Evolutionary conservation across 1,139 yeast species (phyloP).

Genomic region (Blastobotrys apis): DNA sequence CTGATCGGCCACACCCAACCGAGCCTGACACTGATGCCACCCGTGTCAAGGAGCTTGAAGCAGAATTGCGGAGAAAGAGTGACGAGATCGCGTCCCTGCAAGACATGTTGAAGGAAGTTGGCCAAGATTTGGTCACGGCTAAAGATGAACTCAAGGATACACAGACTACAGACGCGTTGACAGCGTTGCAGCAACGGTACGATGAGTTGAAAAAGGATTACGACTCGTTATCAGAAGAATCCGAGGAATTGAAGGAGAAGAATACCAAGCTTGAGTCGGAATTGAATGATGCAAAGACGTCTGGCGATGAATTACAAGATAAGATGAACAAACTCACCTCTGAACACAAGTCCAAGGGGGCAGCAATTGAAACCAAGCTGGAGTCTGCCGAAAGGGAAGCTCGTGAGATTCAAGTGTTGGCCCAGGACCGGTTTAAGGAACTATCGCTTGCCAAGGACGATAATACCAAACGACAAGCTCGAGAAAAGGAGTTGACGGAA

Average conservation of each 20-base stretch:
- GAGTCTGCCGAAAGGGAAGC: conserved; percentile 9
- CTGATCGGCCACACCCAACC: neutral
- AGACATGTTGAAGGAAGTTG: conserved; percentile 70
- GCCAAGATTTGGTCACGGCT: conserved; percentile 62
- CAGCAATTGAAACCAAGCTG: conserved; percentile 1
- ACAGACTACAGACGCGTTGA: neutral
- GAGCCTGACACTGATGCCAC: neutral
- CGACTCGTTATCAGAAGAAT: conserved; percentile 4
- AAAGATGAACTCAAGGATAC: conserved; percentile 18
- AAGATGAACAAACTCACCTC: conserved; percentile 2
- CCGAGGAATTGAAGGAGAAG: conserved; percentile 1
- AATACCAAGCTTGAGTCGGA: conserved; percentile 4
- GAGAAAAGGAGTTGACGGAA: conserved; percentile 4
- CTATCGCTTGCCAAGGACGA: conserved; percentile 6
- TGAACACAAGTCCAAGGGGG: neutral
- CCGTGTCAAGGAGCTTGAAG: neutral
- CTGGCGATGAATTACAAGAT: neutral
- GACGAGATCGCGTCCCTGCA: conserved; percentile 58
- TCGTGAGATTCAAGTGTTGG: conserved; percentile 4
- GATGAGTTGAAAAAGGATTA: conserved; percentile 16
- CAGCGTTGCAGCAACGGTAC: conserved; percentile 10
- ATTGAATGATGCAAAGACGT: neutral
- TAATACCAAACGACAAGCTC: neutral
- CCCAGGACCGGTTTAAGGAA: conserved; percentile 14
- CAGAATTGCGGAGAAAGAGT: conserved; percentile 24